A percentile compares a stretch with the other conserved stretches of the same genome.
Evolutionary conservation across 805 yeast species (phyloP).

Genomic region (Lipomyces starkeyi): DNA sequence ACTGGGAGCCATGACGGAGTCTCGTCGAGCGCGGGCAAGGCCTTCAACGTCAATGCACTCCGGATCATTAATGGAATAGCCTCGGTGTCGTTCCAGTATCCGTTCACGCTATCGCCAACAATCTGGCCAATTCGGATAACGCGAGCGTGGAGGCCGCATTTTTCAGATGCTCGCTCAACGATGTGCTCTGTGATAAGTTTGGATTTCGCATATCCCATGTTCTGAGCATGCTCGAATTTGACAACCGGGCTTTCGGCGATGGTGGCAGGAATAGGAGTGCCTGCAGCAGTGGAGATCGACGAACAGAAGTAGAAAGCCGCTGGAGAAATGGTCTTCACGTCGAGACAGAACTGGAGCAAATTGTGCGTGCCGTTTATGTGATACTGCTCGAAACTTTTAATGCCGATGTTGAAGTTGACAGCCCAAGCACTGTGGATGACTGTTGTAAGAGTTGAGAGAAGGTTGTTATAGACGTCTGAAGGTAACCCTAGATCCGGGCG

Average conservation of each 20-base stretch:
- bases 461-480: conserved; percentile 1
- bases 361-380: conserved; percentile 30
- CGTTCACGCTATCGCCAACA: conserved; percentile 25
- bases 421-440: conserved; percentile 35
- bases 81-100: conserved; percentile 33
- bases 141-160: conserved; percentile 18
- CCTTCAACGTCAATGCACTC: conserved; percentile 25
- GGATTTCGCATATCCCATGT: conserved; percentile 34
- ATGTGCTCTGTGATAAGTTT: conserved; percentile 31
- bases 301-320: conserved; percentile 31
- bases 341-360: conserved; percentile 27
- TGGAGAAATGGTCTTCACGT: conserved; percentile 7
- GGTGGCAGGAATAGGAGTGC: conserved; percentile 28
- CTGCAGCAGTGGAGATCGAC: conserved; percentile 27
- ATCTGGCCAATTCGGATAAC: conserved; percentile 32
- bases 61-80: conserved; percentile 33
- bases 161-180: conserved; percentile 13
- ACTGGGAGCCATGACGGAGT: conserved; percentile 31
- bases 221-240: conserved; percentile 22
- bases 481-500: conserved; percentile 26
- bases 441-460: conserved; percentile 13
- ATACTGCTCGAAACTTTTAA: conserved; percentile 25
- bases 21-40: conserved; percentile 30
- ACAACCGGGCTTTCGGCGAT: conserved; percentile 20
- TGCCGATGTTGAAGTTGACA: conserved; percentile 30